These are phyloP conservation scores for Globisporangium okanoganense DNA, from an alignment of 352 stramenopile species.

Conservation along the genomic window DNA sequence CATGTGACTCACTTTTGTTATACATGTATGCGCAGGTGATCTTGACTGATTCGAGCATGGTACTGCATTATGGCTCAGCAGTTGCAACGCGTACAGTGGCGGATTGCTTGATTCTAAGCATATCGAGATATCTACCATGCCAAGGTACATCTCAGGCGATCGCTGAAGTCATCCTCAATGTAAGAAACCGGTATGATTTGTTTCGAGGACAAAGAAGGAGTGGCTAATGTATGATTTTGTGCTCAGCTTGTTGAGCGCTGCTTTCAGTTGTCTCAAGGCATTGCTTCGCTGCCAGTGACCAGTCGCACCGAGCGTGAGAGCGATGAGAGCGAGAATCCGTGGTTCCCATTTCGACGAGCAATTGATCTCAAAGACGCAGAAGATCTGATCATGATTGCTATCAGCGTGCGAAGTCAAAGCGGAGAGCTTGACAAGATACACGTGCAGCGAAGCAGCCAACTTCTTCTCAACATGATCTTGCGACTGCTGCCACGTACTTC, in stretches of 20 bases:
- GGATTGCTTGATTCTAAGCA: constrained; percentile 2
- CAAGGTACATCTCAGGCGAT: not conserved
- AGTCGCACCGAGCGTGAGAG: constrained; percentile 8
- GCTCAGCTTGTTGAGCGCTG: constrained; percentile 5
- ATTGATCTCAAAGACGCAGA: constrained; percentile 12
- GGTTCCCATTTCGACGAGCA: constrained; percentile 46
- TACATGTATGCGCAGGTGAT: constrained; percentile 1
- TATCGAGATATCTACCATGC: constrained; percentile 3
- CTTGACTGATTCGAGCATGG: not conserved
- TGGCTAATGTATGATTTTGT: not conserved
- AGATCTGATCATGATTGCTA: constrained; percentile 22
- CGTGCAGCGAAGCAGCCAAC: not conserved
- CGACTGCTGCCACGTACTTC: not conserved
- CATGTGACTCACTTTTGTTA: not conserved
- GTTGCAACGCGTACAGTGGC: not conserved
- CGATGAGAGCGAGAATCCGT: constrained; percentile 24
- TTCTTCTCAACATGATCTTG: constrained; percentile 11
- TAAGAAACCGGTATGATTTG: not conserved
- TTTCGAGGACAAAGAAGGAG: not conserved
- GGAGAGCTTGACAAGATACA: constrained; percentile 1
- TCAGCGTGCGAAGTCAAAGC: constrained; percentile 5
- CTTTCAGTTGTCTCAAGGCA: not conserved
- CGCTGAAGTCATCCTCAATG: constrained; percentile 6
- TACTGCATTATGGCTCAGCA: too few relatives aligned
- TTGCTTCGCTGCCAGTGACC: not conserved